Conservation (phyloP, 2,329 filamentous ascomycete species). For the Dothistroma pini region DNA sequence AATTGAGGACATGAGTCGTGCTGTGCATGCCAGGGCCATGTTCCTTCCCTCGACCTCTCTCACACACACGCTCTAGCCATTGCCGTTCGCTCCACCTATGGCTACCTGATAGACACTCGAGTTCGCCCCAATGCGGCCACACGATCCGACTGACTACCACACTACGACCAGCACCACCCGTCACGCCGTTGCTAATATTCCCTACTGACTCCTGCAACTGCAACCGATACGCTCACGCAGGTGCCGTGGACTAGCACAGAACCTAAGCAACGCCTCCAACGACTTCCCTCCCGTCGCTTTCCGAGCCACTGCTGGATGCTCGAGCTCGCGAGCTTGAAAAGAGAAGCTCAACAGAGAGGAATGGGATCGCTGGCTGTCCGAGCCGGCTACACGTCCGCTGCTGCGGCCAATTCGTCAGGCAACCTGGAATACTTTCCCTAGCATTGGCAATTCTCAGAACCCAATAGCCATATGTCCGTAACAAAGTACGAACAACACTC, state of each 20-base stretch:
- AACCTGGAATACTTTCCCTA: background rate
- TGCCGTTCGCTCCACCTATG: background rate
- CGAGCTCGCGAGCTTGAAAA: background rate
- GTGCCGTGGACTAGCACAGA: background rate
- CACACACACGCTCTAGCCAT: background rate
- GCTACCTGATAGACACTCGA: background rate
- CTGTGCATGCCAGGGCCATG: background rate
- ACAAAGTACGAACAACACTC: background rate
- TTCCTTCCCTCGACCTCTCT: background rate
- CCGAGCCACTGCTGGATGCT: background rate
- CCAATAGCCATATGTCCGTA: background rate
- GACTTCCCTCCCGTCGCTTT: background rate
- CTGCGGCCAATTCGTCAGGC: background rate
- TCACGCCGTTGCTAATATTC: background rate
- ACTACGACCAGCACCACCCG: background rate
- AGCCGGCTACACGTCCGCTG: background rate
- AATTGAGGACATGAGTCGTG: background rate
- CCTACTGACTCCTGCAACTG: background rate
- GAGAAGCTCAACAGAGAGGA: background rate
- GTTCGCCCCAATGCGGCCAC: background rate
- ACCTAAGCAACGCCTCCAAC: background rate
- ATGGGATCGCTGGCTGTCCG: background rate
- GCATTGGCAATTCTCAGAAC: background rate
- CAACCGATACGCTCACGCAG: background rate
- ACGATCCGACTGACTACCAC: background rate